Base-by-base conservation (phyloP, 2,329 filamentous ascomycete genomes). In the Colletotrichum zoysiae region DNA sequence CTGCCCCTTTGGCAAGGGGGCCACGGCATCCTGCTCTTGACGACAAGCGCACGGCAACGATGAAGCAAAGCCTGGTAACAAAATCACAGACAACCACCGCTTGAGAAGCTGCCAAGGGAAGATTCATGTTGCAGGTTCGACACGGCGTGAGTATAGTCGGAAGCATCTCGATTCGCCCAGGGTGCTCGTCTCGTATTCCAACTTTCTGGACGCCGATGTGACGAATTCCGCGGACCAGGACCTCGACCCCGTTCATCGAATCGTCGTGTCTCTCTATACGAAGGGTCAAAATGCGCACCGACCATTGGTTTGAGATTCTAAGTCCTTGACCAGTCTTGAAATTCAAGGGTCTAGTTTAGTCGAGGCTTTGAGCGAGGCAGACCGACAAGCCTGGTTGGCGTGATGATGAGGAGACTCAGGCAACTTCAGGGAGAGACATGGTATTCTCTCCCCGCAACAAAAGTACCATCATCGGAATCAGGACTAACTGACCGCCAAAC, bases 351-450 rank as follows among this genome's bases (percentile, higher is more conserved):
- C 38, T 58, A 5, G 35, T 16, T 26, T n/a, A n/a, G 14, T 11
- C 55, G 38, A 46, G 60, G 60, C 23, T 40, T n/a, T 30, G 35
- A 51, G 16, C n/a, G 2, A 63, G 60, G 60, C 60, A 63, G 60
- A 53, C 60, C 18, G 46, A 26, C n/a, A 2, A 1, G 14, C 8
- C 9, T 20, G 44, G 18, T 30, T 38, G 11, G 38, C 33, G 18
- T 26, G 33, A 51, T 2, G 33, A 51, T 40, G n/a, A 30, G 3
- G n/a, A 20, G 1, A 9, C 53, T 51, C 14, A 0, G 3, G 16
- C 14, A 23, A 42, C 42, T 20, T n/a, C 60, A n/a, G n/a, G 5
- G 3, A 35, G 48, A 5, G 23, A 3, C 35, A 30, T 42, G 7
- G 5, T 14, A 2, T 30, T 33, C 46, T 18, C 18, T 26, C 1